Conservation (phyloP, 78 protist species). For the Cavenderia fasciculata region DNA sequence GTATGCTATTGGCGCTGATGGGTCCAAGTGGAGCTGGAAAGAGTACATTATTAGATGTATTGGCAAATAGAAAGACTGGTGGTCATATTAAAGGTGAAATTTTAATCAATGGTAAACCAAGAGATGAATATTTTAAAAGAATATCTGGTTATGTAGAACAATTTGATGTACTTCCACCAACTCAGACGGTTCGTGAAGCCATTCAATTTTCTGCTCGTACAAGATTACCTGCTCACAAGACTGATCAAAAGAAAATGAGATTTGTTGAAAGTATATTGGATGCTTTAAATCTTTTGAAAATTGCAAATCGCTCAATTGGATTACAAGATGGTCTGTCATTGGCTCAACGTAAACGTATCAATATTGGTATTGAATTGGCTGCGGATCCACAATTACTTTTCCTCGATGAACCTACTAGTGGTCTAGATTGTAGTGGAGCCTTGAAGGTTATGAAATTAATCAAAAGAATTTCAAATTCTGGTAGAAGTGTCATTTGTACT, state of each 20-base stretch:
- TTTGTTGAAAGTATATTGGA: constrained; percentile 50
- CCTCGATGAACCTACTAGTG: constrained; percentile 82
- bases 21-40: constrained; percentile 91
- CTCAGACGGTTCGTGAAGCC: constrained; percentile 31
- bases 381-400: constrained; percentile 75
- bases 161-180: constrained; percentile 38
- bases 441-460: constrained; percentile 62
- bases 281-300: constrained; percentile 32
- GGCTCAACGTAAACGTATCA: constrained; percentile 81
- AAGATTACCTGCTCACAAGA: neutral
- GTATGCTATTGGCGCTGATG: constrained; percentile 82
- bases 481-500: constrained; percentile 71
- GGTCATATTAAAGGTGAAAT: constrained; percentile 64
- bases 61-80: constrained; percentile 78
- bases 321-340: constrained; percentile 49
- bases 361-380: constrained; percentile 84
- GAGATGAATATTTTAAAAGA: constrained; percentile 43
- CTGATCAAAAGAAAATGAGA: constrained; percentile 1
- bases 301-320: constrained; percentile 57
- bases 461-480: constrained; percentile 51
- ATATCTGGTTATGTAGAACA: constrained; percentile 65
- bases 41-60: constrained; percentile 81
- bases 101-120: constrained; percentile 41
- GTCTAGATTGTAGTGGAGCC: constrained; percentile 72
- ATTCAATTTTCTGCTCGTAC: constrained; percentile 43